Percentiles rank a stretch among this genome's conserved stretches.
Conservation (phyloP, 371 early-diverging fungal species). For the Mortierella sp. region DNA sequence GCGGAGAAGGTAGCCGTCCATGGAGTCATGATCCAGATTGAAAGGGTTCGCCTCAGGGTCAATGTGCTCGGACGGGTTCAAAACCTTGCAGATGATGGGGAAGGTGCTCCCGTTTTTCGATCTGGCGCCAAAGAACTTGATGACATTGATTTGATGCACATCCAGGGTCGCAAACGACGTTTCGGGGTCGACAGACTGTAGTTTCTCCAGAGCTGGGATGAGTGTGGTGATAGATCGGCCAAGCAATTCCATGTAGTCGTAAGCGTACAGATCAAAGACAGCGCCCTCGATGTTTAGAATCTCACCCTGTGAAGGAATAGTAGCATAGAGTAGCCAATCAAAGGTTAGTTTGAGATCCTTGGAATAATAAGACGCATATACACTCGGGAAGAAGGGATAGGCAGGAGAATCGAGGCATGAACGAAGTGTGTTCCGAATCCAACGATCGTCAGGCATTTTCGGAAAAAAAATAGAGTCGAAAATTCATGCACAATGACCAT, state of each 20-base stretch:
- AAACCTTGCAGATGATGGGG: conserved; percentile 70
- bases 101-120: conserved; percentile 71
- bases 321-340: background rate
- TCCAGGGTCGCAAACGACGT: conserved; percentile 55
- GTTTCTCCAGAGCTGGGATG: conserved; percentile 62
- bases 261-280: conserved; percentile 69
- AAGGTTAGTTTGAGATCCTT: background rate
- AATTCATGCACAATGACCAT: background rate
- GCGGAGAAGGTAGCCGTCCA: conserved; percentile 59
- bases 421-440: background rate
- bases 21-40: conserved; percentile 31
- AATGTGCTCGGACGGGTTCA: conserved; percentile 49
- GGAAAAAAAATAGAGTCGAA: background rate
- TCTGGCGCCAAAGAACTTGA: conserved; percentile 72
- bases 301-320: conserved; percentile 59
- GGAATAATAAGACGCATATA: background rate
- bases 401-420: background rate
- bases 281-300: conserved; percentile 67
- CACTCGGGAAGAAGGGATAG: background rate
- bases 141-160: conserved; percentile 62
- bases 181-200: conserved; percentile 42
- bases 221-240: conserved; percentile 61
- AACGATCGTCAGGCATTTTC: background rate
- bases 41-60: conserved; percentile 37
- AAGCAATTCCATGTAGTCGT: conserved; percentile 62